Percentiles rank a stretch among this genome's conserved stretches.
Evolutionary conservation across 768 basidiomycete genomes (phyloP).

Genomic region (Tricholoma saponaceum): DNA sequence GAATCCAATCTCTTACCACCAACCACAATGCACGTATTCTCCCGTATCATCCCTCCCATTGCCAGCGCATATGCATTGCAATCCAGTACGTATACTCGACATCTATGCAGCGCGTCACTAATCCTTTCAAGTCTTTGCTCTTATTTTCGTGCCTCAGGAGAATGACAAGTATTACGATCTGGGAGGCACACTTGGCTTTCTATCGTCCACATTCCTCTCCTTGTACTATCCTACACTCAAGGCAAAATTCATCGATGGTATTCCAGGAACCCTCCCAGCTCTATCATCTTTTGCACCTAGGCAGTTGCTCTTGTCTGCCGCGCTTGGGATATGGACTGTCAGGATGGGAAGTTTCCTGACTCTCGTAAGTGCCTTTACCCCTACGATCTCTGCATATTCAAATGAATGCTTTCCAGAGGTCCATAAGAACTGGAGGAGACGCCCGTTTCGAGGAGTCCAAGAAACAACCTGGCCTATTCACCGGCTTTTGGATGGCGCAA

Average conservation of each 20-base stretch:
- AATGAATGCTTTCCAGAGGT: conserved; percentile 20
- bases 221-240: conserved; percentile 59
- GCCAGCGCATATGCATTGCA: conserved; percentile 51
- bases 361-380: conserved; percentile 8
- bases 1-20: too few relatives aligned
- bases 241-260: conserved; percentile 40
- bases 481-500: conserved; percentile 59
- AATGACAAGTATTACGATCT: conserved; percentile 68
- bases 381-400: background rate
- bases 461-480: conserved; percentile 37
- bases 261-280: conserved; percentile 33
- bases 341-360: conserved; percentile 63
- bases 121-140: conserved; percentile 40
- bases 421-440: conserved; percentile 55
- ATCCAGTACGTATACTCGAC: conserved; percentile 29
- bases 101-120: conserved; percentile 3
- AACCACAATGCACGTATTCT: conserved; percentile 43
- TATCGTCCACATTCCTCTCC: conserved; percentile 55
- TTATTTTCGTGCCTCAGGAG: conserved; percentile 60
- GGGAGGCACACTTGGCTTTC: conserved; percentile 61
- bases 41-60: conserved; percentile 46
- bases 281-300: conserved; percentile 52
- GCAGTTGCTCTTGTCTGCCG: conserved; percentile 55
- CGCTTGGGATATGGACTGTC: conserved; percentile 54
- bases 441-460: conserved; percentile 61